Evolutionary conservation across 768 basidiomycete genomes (phyloP).

Genomic region (Xerocomellus dryophilus): DNA sequence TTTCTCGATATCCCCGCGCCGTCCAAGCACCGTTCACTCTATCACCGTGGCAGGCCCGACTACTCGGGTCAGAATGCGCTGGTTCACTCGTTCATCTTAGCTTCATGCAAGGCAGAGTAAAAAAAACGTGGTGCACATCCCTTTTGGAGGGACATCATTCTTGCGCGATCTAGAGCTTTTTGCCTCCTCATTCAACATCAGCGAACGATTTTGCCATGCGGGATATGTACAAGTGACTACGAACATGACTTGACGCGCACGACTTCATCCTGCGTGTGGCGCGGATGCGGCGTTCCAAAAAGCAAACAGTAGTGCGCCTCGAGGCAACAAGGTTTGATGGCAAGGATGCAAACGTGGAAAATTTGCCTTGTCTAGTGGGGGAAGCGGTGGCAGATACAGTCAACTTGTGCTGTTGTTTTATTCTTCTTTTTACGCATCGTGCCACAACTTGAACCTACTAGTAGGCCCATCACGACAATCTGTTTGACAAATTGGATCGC

Average conservation of each 20-base stretch:
- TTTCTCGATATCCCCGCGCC: conserved; percentile 17
- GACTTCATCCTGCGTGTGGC: conserved; percentile 17
- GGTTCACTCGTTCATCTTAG: conserved; percentile 6
- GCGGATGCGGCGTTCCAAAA: conserved; percentile 10
- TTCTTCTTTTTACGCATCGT: neutral
- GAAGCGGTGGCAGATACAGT: conserved; percentile 9
- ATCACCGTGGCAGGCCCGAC: neutral
- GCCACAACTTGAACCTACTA: neutral
- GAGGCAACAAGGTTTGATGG: conserved; percentile 31
- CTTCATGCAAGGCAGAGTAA: neutral
- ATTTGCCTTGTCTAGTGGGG: neutral
- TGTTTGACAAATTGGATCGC: neutral
- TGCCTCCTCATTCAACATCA: conserved; percentile 13
- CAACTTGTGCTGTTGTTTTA: conserved; percentile 7
- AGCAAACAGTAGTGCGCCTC: conserved; percentile 20
- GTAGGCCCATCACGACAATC: conserved; percentile 4
- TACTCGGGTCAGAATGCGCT: neutral
- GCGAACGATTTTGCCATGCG: conserved; percentile 12
- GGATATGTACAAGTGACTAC: neutral
- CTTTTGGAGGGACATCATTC: neutral
- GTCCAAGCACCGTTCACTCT: conserved; percentile 17
- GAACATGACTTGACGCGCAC: neutral
- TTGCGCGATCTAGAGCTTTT: neutral
- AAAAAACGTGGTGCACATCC: neutral
- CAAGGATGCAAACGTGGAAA: neutral